phyloP scores from a whole-genome alignment of 2,329 filamentous ascomycete genomes.

The Clonostachys solani region DNA sequence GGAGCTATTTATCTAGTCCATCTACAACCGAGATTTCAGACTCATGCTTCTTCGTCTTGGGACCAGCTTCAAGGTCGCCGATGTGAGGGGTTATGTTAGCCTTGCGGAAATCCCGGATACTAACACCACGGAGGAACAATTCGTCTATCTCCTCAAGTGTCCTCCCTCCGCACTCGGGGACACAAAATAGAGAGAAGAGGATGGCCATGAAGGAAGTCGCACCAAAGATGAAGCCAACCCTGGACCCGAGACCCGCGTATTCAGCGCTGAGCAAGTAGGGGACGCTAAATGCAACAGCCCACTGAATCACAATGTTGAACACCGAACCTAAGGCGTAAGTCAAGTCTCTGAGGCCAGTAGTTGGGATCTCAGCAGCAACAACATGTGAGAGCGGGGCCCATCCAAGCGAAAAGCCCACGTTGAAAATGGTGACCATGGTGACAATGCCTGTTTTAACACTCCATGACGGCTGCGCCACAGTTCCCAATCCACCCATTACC shows the following conservation, averaged over 20 bases:
- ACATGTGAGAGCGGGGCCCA: slow-evolving; percentile 29
- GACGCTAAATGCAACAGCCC: slow-evolving; percentile 23
- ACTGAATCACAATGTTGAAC: slow-evolving; percentile 16
- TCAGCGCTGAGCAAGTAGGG: slow-evolving; percentile 28
- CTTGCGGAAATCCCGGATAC: not conserved
- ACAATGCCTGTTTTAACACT: slow-evolving; percentile 10
- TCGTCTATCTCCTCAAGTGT: slow-evolving; percentile 1
- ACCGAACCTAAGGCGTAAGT: slow-evolving; percentile 18
- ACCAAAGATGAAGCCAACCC: slow-evolving; percentile 28
- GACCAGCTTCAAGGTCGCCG: too few relatives aligned
- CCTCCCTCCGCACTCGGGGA: slow-evolving; percentile 25
- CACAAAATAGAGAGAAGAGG: slow-evolving; percentile 17
- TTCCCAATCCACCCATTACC: slow-evolving; percentile 30
- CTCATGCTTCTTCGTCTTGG: too few relatives aligned
- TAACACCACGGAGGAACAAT: not conserved
- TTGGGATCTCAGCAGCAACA: slow-evolving; percentile 24
- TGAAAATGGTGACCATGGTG: slow-evolving; percentile 22
- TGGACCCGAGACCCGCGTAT: slow-evolving; percentile 23
- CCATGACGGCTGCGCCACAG: slow-evolving; percentile 7
- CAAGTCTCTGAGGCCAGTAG: slow-evolving; percentile 20
- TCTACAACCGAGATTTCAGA: too few relatives aligned
- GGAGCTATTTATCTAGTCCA: too few relatives aligned
- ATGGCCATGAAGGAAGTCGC: slow-evolving; percentile 12
- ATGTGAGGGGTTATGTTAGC: too few relatives aligned
- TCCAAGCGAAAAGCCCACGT: slow-evolving; percentile 19